Percentiles rank a stretch among this genome's conserved stretches.
Evolutionary conservation across 108 stramenopile species (phyloP).

Genomic region (Pseudonitzschia pungens): DNA sequence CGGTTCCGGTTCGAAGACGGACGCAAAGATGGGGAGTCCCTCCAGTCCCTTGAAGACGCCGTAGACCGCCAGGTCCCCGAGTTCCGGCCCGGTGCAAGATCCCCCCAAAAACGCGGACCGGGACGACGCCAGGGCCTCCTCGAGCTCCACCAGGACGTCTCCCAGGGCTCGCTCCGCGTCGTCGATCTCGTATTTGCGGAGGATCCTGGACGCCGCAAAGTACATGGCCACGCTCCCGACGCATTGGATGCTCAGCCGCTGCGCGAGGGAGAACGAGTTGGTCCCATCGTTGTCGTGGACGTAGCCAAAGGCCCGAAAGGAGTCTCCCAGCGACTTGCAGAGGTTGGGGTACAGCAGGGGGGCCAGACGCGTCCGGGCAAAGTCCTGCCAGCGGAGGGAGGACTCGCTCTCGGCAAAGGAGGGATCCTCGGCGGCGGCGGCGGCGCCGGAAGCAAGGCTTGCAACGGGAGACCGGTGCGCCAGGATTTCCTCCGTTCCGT

Average conservation of each 20-base stretch:
- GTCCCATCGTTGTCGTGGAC: slow-evolving; percentile 44
- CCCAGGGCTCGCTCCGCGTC: slow-evolving; percentile 77
- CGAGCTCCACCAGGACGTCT: slow-evolving; percentile 55
- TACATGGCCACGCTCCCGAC: slow-evolving; percentile 89
- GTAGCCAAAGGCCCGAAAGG: slow-evolving; percentile 82
- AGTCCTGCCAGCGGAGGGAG: slow-evolving; percentile 64
- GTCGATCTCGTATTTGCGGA: slow-evolving; percentile 70
- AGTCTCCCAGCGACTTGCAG: slow-evolving; percentile 70
- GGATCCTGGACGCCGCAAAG: slow-evolving; percentile 83
- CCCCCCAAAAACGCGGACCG: slow-evolving; percentile 26
- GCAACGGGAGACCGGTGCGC: slow-evolving; percentile 1
- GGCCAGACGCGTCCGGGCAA: slow-evolving; percentile 85
- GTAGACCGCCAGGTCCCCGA: slow-evolving; percentile 88
- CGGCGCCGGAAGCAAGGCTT: neutral
- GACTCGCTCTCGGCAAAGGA: slow-evolving; percentile 17
- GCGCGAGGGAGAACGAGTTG: slow-evolving; percentile 50
- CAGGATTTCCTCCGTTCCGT: slow-evolving; percentile 40
- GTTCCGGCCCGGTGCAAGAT: slow-evolving; percentile 18
- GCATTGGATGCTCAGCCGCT: slow-evolving; percentile 60
- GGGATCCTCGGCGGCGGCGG: neutral
- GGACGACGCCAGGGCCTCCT: slow-evolving; percentile 43
- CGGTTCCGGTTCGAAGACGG: too few species aligned
- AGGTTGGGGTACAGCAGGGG: slow-evolving; percentile 89
- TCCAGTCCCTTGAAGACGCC: slow-evolving; percentile 75
- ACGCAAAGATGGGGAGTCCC: slow-evolving; percentile 47